Conservation (phyloP, 2,329 filamentous ascomycete genomes). For the Emergomyces africanus region DNA sequence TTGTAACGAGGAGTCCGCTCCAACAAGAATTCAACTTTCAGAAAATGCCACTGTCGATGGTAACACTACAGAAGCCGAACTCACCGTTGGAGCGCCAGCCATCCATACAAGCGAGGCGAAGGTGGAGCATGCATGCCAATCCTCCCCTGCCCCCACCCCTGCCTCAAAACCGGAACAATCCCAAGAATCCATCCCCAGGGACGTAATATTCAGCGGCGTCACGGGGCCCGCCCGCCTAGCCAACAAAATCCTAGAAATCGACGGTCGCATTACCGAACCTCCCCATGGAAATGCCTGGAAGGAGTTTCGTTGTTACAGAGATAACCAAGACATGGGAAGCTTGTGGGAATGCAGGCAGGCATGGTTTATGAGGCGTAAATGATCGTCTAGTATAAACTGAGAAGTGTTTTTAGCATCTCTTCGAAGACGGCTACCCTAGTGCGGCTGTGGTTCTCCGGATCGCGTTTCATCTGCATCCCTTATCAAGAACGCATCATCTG, state of each 20-base stretch:
- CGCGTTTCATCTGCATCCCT: too few relatives aligned
- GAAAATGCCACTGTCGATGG: neutral
- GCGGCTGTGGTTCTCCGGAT: neutral
- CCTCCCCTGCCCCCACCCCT: neutral
- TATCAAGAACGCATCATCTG: neutral
- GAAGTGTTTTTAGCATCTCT: too few relatives aligned
- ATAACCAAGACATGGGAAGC: constrained; percentile 35
- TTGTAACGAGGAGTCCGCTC: neutral
- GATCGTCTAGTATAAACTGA: neutral
- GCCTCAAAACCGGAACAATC: neutral
- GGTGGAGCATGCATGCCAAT: neutral
- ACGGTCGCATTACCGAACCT: constrained; percentile 24
- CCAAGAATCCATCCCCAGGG: neutral
- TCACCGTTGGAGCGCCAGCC: neutral
- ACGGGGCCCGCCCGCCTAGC: constrained; percentile 18
- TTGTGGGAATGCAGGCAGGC: constrained; percentile 32
- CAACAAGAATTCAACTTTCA: neutral
- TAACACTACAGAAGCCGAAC: neutral
- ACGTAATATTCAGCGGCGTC: constrained; percentile 20
- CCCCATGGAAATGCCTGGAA: constrained; percentile 32
- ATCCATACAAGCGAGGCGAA: neutral
- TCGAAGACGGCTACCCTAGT: neutral
- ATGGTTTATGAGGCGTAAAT: constrained; percentile 22
- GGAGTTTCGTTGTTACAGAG: constrained; percentile 28
- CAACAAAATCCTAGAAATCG: constrained; percentile 25